Evolutionary conservation across 2,329 filamentous ascomycete genomes (phyloP).

Genomic region (Microdochium trichocladiopsis): DNA sequence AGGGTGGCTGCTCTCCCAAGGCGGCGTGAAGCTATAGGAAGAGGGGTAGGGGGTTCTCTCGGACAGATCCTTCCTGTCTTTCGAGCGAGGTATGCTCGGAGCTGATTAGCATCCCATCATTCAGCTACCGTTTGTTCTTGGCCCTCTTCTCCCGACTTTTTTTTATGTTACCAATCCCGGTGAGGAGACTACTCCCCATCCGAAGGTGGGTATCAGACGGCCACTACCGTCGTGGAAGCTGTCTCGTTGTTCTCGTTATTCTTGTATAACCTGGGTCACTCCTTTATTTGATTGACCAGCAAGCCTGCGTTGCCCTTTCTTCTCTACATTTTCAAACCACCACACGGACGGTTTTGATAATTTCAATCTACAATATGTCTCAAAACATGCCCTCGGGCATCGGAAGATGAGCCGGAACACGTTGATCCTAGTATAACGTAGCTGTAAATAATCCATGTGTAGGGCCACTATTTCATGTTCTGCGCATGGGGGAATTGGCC

Average conservation of each 20-base stretch:
- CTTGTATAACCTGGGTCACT: not conserved
- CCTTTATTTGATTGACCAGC: not conserved
- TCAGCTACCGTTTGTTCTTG: not conserved
- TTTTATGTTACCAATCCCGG: not conserved
- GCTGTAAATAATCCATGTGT: not conserved
- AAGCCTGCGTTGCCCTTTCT: not conserved
- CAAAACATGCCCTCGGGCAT: not conserved
- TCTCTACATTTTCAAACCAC: not conserved
- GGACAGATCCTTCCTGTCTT: not conserved
- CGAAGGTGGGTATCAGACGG: not conserved
- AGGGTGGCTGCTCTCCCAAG: not conserved
- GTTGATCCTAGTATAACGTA: not conserved
- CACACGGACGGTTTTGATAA: not conserved
- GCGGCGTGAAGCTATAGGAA: not conserved
- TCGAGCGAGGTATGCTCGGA: not conserved
- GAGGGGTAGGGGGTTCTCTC: not conserved
- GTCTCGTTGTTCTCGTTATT: not conserved
- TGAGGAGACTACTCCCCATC: not conserved
- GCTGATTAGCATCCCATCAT: not conserved
- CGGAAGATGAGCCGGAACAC: not conserved
- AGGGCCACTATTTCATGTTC: not conserved
- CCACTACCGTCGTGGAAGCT: not conserved
- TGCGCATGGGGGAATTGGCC: not conserved
- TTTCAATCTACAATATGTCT: not conserved
- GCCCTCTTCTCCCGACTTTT: not conserved